Evolutionary conservation across 257 asterid species (phyloP), one percentile per base, ranked within the genome.

Genomic region (Forsythia suspensa): DNA sequence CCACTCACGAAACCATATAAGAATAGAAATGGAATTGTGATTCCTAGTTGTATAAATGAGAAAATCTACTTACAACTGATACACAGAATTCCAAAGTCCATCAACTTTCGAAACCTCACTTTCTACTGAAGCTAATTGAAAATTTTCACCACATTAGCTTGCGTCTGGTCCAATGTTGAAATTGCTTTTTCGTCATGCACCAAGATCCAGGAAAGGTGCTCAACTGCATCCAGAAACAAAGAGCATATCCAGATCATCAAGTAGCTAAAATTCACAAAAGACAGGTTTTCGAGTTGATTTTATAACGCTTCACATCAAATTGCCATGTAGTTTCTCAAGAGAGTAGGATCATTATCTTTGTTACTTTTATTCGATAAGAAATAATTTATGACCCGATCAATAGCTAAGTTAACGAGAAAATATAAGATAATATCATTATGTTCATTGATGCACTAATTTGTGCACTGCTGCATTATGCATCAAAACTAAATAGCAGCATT

Each of bases 121-220:
- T 63, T 29, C 39, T 21, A 11, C 18, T 24, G 16, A 59, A 63
- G 24, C 29, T 55, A 55, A n/a, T n/a, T 24, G 68, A 69, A 43
- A 70, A 3, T 63, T 59, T 16, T 91, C 84, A 89, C 98, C 97
- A 95, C 75, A 85, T 71, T 59, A 85, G 84, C 79, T 82, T 89
- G 82, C 88, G 89, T 80, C 87, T 91, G 74, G 90, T 86, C 87
- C 78, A 82, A 4, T 75, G 90, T 78, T 87, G 89, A 79, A 83
- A 93, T 73, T 93, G 93, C 90, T 84, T 92, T 86, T 78, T 90
- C 12, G 94, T 90, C 83, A 88, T 81, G 80, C 97, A 90, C 98
- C 99, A 93, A 46, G 95, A 86, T 82, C 75, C 71, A 29, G 88
- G 94, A 66, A 95, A 95, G 52, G 85, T 89, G 91, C 98, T 95